These are phyloP conservation scores for Lipomyces yamadae DNA, from an alignment of 805 yeast genomes.

Conservation along the genomic window DNA sequence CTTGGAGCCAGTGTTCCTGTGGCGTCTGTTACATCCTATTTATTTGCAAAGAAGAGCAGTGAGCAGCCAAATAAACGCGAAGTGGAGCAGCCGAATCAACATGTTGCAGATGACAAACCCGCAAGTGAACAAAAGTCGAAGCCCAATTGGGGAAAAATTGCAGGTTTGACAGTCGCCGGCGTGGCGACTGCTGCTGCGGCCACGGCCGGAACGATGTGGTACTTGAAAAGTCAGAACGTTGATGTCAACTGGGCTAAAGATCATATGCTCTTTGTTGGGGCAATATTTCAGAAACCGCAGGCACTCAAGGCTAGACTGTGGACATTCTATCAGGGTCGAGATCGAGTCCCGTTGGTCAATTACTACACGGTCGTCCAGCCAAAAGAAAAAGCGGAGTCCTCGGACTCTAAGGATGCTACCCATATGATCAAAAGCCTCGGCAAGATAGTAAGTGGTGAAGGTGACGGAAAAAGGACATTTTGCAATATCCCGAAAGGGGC, in stretches of 20 bases:
- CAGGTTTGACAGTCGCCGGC: constrained; percentile 34
- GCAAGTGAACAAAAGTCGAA: constrained; percentile 3
- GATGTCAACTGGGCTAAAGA: constrained; percentile 34
- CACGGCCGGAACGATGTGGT: constrained; percentile 37
- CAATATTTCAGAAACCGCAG: constrained; percentile 27
- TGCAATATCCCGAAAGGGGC: constrained; percentile 34
- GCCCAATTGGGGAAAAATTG: constrained; percentile 33
- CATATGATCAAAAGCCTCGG: constrained; percentile 28
- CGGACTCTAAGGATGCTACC: constrained; percentile 12
- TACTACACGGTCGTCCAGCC: constrained; percentile 28
- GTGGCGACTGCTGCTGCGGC: constrained; percentile 35
- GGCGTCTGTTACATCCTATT: constrained; percentile 25
- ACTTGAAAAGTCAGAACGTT: constrained; percentile 31
- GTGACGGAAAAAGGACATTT: constrained; percentile 32
- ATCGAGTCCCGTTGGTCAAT: constrained; percentile 25
- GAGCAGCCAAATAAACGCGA: constrained; percentile 28
- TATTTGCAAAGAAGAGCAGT: constrained; percentile 33
- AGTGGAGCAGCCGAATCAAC: constrained; percentile 27
- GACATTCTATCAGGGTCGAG: constrained; percentile 26
- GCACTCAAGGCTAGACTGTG: constrained; percentile 23
- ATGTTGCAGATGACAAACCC: background rate
- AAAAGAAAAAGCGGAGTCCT: background rate
- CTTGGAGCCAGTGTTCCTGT: constrained; percentile 24
- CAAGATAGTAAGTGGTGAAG: constrained; percentile 28
- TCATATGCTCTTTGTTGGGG: constrained; percentile 32